phyloP scores from a whole-genome alignment of 2,329 filamentous ascomycete genomes.

The Talaromyces sp. region DNA sequence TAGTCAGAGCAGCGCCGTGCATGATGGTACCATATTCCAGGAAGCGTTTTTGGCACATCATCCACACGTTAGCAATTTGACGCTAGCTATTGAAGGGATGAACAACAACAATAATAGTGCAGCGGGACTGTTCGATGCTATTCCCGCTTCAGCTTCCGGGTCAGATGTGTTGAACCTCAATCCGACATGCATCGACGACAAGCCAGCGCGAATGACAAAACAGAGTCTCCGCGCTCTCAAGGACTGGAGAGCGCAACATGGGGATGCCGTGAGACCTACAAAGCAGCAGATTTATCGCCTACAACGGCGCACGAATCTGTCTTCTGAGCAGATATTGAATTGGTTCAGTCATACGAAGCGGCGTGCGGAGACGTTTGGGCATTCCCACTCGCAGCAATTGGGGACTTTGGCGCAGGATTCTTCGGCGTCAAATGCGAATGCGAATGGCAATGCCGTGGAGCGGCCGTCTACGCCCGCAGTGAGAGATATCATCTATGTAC shows the following conservation, averaged over 20 bases:
- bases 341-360: conserved; percentile 15
- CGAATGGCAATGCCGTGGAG: not conserved
- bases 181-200: not conserved
- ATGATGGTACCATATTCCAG: not conserved
- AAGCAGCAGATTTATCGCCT: conserved; percentile 1
- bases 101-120: not conserved
- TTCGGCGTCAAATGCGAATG: not conserved
- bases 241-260: conserved; percentile 13
- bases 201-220: conserved; percentile 6
- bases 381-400: not conserved
- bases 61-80: not conserved
- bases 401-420: not conserved
- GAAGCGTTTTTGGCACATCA: not conserved
- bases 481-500: conserved; percentile 2
- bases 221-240: conserved; percentile 2
- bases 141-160: not conserved
- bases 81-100: not conserved
- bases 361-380: not conserved
- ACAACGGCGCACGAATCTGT: conserved; percentile 4
- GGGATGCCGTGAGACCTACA: conserved; percentile 7
- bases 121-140: not conserved
- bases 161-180: not conserved
- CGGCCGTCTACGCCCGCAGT: conserved; percentile 9
- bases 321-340: conserved; percentile 12
- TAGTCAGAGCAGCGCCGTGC: not conserved